Evolutionary conservation across 2,329 filamentous ascomycete species (phyloP), one percentile per base, ranked within the genome.

Genomic region (Pseudocercospora eumusae): DNA sequence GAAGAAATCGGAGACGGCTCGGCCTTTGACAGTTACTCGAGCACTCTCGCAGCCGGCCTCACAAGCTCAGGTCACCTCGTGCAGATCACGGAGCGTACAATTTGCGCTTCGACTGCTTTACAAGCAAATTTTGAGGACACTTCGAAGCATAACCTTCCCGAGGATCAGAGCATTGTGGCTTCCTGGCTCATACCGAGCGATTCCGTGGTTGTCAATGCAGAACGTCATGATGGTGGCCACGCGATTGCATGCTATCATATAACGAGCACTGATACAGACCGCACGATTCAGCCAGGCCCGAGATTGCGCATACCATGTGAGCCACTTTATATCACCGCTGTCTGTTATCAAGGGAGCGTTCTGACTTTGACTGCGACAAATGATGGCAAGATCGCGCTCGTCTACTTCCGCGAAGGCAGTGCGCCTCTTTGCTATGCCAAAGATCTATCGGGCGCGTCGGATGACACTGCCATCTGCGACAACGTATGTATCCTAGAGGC

Each of bases 101-200:
- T 75, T 9, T 66, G 61, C 42, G 64, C 68, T 1, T 68, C 68
- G 9, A 57, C 60, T 7, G 63, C 62, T 13, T 21, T 71, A 18
- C 56, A 62, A 5, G 62, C 60, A 11, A 70, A 72, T 53, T 74
- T 73, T 44, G 72, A 74, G 63, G 68, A 72, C 56, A 69, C 63
- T 8, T 56, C 56, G 18, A 63, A 53, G 27, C 62, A 56, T 18
- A 57, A 27, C 0, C 63, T 62, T 45, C 57, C 55, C 6, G 60
- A 63, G 1, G 65, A 61, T 2, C 33, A 49, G 2, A 53, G 23
- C 4, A 71, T 73, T 28, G 44, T 70, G 31, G 69, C 68, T 2
- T 71, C 73, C 21, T 63, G 66, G 1, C 60, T 73, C 18, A 61
- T 69, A 7, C 27, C 63, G 13, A 57, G 49, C 2, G 23, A 36